A percentile compares a stretch with the other conserved stretches of the same genome.
Evolutionary conservation across 208 protist species (phyloP).

Genomic region (Angomonas deanei): DNA sequence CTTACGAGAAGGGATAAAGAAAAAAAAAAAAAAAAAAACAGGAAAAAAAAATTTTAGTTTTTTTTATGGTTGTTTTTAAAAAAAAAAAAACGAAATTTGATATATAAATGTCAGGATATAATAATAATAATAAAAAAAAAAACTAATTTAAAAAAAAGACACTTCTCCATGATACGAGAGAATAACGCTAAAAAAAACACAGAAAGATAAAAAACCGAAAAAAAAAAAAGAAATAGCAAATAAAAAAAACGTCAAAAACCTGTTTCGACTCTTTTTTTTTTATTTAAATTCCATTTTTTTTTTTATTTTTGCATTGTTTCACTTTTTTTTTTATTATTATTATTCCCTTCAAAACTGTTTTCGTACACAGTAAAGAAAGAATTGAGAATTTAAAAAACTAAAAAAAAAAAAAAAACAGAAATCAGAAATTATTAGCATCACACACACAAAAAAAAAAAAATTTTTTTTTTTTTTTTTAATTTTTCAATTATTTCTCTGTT

Average conservation of each 20-base stretch:
- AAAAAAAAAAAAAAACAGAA: too few relatives aligned
- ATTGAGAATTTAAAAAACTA: too few relatives aligned
- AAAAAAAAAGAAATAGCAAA: background rate
- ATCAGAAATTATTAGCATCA: background rate
- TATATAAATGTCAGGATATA: background rate
- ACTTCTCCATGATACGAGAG: too few relatives aligned
- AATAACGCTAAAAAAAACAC: too few relatives aligned
- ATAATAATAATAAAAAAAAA: background rate
- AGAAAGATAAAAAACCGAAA: too few relatives aligned
- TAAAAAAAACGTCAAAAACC: too few relatives aligned
- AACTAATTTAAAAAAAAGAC: background rate
- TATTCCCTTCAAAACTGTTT: too few relatives aligned
- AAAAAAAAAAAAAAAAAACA: background rate
- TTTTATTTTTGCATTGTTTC: background rate
- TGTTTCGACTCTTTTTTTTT: background rate
- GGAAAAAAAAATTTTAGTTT: background rate
- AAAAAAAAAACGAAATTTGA: background rate
- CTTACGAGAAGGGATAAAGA: background rate
- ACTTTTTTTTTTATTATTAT: background rate
- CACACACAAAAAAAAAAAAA: too few relatives aligned
- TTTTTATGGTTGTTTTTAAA: slow-evolving; percentile 2
- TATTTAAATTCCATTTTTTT: background rate
- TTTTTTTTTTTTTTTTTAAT: too few relatives aligned
- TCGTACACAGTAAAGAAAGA: too few relatives aligned
- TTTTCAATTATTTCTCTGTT: too few relatives aligned